phyloP scores from a whole-genome alignment of 176 grass and related monocot genomes.

The Sorghum bicolor region DNA sequence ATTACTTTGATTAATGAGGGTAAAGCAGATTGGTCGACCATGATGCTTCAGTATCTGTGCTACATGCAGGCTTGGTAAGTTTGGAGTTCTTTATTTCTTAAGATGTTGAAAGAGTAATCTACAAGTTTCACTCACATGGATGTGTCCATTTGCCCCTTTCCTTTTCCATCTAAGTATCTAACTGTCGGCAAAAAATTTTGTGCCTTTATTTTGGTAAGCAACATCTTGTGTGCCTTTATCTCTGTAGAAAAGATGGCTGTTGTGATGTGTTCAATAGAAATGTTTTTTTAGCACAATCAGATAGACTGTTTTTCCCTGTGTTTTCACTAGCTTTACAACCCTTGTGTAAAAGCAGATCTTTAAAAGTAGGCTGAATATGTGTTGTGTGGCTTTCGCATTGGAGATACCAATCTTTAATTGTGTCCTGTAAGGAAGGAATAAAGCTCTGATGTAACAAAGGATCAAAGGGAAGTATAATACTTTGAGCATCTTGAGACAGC shows the following conservation, averaged over 20 bases:
- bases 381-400: slow-evolving; percentile 34
- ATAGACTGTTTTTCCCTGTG: background rate
- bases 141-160: background rate
- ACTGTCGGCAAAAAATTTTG: background rate
- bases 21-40: background rate
- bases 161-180: background rate
- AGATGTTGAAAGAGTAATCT: slow-evolving; percentile 9
- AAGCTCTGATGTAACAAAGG: slow-evolving; percentile 40
- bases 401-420: slow-evolving; percentile 78
- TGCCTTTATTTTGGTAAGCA: slow-evolving; percentile 17
- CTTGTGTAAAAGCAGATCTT: slow-evolving; percentile 44
- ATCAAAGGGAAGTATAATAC: slow-evolving; percentile 52
- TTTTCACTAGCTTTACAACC: slow-evolving; percentile 30
- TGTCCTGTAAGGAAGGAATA: slow-evolving; percentile 68
- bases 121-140: background rate
- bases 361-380: slow-evolving; percentile 41
- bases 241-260: slow-evolving; percentile 18
- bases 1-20: background rate
- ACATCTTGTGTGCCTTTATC: slow-evolving; percentile 18
- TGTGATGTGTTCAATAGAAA: slow-evolving; percentile 12
- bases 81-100: background rate
- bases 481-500: slow-evolving; percentile 74
- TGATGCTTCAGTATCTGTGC: background rate
- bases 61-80: slow-evolving; percentile 8
- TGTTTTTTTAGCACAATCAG: slow-evolving; percentile 22